Conservation (phyloP, 2,329 filamentous ascomycete genomes). For the Colletotrichum eleusines region DNA sequence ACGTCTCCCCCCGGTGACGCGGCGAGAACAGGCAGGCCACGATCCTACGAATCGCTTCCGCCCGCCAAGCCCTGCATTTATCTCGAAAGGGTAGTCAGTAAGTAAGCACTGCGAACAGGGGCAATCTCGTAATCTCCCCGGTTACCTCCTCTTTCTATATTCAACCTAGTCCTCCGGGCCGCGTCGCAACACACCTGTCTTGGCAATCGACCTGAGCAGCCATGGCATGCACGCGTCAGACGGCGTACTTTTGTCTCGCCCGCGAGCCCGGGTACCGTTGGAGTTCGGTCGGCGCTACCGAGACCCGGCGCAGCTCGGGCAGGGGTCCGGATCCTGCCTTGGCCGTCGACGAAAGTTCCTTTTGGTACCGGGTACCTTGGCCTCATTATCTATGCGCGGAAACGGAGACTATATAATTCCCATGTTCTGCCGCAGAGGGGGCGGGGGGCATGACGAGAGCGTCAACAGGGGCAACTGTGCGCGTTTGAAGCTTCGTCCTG, state of each 20-base stretch:
- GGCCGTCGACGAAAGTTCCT: constrained; percentile 15
- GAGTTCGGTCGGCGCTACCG: background rate
- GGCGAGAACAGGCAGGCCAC: background rate
- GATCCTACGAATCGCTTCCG: background rate
- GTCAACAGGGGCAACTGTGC: background rate
- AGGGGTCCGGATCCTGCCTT: background rate
- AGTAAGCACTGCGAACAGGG: background rate
- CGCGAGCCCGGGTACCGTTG: constrained; percentile 8
- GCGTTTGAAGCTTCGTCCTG: background rate
- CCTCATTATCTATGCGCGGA: background rate
- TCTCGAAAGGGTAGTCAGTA: background rate
- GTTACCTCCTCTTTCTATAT: no score
- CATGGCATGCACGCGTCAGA: background rate
- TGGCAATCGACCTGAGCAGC: background rate
- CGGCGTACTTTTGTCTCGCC: background rate
- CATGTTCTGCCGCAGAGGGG: background rate
- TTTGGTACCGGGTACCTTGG: no score
- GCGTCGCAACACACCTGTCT: background rate
- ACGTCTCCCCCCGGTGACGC: background rate
- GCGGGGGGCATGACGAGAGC: background rate
- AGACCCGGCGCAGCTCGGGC: background rate
- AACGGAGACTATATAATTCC: background rate
- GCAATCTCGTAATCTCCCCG: background rate
- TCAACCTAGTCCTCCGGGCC: background rate
- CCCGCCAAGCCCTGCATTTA: background rate